Evolutionary conservation across 306 rosid species (phyloP).

Genomic region (Cyclanthera cordifolia): DNA sequence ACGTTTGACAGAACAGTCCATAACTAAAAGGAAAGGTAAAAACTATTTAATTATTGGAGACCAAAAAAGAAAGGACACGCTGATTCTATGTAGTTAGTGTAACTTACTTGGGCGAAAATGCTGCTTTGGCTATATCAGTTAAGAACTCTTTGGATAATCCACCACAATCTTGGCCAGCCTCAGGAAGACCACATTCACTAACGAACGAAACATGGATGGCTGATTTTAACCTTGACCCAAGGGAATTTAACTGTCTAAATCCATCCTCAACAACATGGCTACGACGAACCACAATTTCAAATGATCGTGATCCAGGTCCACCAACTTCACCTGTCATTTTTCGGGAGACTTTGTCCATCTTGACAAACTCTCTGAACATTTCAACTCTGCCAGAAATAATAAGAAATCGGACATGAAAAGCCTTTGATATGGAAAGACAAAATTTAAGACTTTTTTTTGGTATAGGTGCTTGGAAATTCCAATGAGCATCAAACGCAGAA

Average conservation of each 20-base stretch:
- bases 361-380: conserved; percentile 89
- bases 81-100: conserved; percentile 9
- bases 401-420: conserved; percentile 15
- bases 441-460: background rate
- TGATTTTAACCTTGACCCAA: conserved; percentile 80
- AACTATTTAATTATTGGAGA: background rate
- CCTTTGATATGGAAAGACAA: background rate
- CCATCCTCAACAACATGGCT: conserved; percentile 96
- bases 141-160: conserved; percentile 91
- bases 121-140: conserved; percentile 83
- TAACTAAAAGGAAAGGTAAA: conserved; percentile 37
- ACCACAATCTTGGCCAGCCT: conserved; percentile 98
- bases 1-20: conserved; percentile 83
- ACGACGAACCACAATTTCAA: conserved; percentile 67
- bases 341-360: conserved; percentile 84
- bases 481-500: background rate
- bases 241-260: conserved; percentile 67
- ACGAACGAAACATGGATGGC: conserved; percentile 91
- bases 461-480: background rate
- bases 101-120: conserved; percentile 84
- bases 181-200: conserved; percentile 93
- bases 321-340: conserved; percentile 92
- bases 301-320: conserved; percentile 71
- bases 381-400: conserved; percentile 56
- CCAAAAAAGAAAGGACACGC: background rate